Evolutionary conservation across 2,329 filamentous ascomycete genomes (phyloP).

Genomic region (Aspergillus alliaceus): DNA sequence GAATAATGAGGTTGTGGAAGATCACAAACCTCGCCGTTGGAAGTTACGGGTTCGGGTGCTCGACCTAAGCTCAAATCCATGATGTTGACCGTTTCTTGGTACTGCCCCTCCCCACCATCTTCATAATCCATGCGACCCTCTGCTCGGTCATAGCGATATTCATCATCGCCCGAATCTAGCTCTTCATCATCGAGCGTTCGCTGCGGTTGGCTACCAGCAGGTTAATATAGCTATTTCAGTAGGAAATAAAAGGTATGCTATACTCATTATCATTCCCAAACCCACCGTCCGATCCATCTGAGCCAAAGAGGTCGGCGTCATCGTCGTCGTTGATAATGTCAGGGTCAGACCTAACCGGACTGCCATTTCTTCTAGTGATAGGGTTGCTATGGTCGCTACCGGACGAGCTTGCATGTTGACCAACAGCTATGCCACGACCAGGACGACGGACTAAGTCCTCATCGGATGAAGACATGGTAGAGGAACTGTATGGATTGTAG

Average conservation of each 20-base stretch:
- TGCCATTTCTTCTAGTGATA: conserved; percentile 17
- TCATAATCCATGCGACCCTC: conserved; percentile 47
- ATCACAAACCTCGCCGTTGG: conserved; percentile 38
- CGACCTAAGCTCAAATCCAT: conserved; percentile 59
- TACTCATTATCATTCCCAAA: conserved; percentile 36
- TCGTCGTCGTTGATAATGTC: conserved; percentile 36
- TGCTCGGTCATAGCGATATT: conserved; percentile 55
- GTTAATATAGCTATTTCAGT: conserved; percentile 14
- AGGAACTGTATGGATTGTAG: not conserved
- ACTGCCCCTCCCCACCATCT: conserved; percentile 40
- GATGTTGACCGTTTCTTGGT: conserved; percentile 50
- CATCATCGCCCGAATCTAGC: conserved; percentile 64
- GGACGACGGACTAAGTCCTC: conserved; percentile 39
- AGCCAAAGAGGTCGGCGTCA: conserved; percentile 49
- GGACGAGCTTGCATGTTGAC: conserved; percentile 21
- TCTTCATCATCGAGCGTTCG: conserved; percentile 61
- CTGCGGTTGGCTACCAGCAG: conserved; percentile 27
- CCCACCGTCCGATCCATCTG: conserved; percentile 44
- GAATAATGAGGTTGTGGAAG: not conserved
- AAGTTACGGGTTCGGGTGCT: conserved; percentile 56
- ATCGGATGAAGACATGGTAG: conserved; percentile 38
- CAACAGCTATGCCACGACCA: conserved; percentile 26
- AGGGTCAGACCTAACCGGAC: conserved; percentile 28
- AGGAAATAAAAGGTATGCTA: conserved; percentile 1
- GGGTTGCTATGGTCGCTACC: conserved; percentile 23